Percentiles rank a stretch among this genome's conserved stretches.
These are phyloP conservation scores for Vitis hybrid DNA, from an alignment of 177 flowering plant species.

Conservation along the genomic window DNA sequence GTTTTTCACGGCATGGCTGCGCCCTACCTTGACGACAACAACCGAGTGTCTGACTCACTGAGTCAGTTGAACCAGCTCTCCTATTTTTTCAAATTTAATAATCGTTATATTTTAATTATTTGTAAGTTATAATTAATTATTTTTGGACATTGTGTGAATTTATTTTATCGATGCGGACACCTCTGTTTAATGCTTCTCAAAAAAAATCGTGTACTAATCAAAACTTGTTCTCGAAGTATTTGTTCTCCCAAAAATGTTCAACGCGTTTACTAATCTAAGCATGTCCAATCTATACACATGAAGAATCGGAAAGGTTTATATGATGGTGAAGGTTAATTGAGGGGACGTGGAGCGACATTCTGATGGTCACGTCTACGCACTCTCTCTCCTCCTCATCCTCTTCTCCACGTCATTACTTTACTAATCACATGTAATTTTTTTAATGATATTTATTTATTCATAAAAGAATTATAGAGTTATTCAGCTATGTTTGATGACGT, in stretches of 20 bases:
- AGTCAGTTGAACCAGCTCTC: slow-evolving; percentile 1
- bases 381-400: too few species aligned
- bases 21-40: slow-evolving; percentile 18
- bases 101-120: background rate
- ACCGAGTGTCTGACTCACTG: slow-evolving; percentile 15
- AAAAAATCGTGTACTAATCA: too few species aligned
- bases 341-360: too few species aligned
- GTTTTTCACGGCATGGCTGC: slow-evolving; percentile 68
- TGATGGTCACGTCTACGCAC: too few species aligned
- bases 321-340: too few species aligned
- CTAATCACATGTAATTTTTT: background rate
- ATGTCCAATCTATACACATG: too few species aligned
- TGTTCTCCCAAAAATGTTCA: too few species aligned
- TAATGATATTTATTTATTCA: background rate
- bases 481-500: background rate
- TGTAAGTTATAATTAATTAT: background rate
- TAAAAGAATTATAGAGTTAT: background rate
- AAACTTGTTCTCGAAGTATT: too few species aligned
- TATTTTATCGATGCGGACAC: background rate
- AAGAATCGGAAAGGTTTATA: too few species aligned
- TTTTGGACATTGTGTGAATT: slow-evolving; percentile 4
- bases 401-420: too few species aligned
- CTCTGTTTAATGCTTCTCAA: too few species aligned
- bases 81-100: background rate
- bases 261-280: too few species aligned